phyloP scores from a whole-genome alignment of 176 grass and related monocot species.

The Alopecurus myosuroides region DNA sequence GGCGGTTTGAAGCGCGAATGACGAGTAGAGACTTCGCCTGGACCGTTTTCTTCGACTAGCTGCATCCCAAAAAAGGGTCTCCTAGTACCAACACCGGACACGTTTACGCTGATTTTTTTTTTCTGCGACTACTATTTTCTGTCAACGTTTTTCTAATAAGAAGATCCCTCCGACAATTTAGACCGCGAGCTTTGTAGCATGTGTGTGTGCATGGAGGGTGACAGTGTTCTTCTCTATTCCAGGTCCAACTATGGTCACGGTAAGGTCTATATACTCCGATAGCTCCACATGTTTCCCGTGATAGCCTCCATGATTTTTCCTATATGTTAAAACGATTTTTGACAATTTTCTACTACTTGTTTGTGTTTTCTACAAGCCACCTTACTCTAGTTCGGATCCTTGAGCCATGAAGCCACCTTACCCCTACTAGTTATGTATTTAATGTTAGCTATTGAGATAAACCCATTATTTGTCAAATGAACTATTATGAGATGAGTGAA shows the following conservation, averaged over 20 bases:
- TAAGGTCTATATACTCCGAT: neutral
- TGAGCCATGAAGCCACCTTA: neutral
- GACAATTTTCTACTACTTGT: neutral
- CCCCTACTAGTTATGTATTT: too few species aligned
- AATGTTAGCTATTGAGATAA: too few species aligned
- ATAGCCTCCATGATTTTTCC: neutral
- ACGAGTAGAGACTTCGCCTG: conserved; percentile 42
- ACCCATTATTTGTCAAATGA: too few species aligned
- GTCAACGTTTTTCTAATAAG: neutral
- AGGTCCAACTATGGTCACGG: neutral
- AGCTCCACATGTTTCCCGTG: neutral
- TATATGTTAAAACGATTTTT: neutral
- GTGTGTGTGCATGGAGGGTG: conserved; percentile 1
- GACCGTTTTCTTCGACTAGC: neutral
- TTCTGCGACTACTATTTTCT: neutral
- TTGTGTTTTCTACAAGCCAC: neutral
- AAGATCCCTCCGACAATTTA: neutral
- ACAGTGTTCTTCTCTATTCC: neutral
- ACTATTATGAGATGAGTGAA: too few species aligned
- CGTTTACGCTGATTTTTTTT: neutral
- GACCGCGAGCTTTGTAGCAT: neutral
- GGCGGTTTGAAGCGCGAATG: conserved; percentile 25
- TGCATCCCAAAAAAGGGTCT: neutral
- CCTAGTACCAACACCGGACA: neutral
- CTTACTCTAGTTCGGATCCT: neutral